Base-by-base conservation (phyloP, 2,329 filamentous ascomycete species). In the Calycina marina region DNA sequence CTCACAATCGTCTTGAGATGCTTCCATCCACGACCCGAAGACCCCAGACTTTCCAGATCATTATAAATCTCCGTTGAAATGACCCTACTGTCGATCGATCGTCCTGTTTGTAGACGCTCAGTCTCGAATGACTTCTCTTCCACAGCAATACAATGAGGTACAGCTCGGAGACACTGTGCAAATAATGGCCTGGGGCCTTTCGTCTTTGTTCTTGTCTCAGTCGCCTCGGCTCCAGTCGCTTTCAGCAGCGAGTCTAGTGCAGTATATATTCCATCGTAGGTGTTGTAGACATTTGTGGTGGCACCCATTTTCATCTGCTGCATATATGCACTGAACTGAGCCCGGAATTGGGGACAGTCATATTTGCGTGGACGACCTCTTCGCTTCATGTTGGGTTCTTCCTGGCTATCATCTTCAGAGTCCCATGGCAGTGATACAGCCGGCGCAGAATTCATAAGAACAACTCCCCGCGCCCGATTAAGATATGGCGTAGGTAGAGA, bases 1-100 rank as follows among this genome's bases (percentile, higher is more conserved):
- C 63, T 56, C 10, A 63, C 58, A 8, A 67, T 52, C 2, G 47
- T 44, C 29, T 58, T 54, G 2, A 70, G 53, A 36, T 61, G 56
- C 33, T 47, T 58, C 61, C 64, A 68, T 10, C 64, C 64, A 17
- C 47, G 38, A 2, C 50, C 49, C 1, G 46, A 43, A 13, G 54
- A 49, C 5, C 62, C 61, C 3, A 66, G 43, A 2, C 50, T 40
- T 40, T 69, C 64, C 11, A 70, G 42, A 11, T 67, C 59, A 27
- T 59, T 54, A 40, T 69, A 70, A 14, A 67, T 53, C 4, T 61
- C 54, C 10, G 56, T 52, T 0, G 62, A 60, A 4, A 60, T 52
- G 26, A 60, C 47, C 12, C 56, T 50, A 5, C 46, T 47, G 11
- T 45, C 35, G 12, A 54, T 46, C 8, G 46, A 39, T 24, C 53